phyloP scores from a whole-genome alignment of 1,284 basidiomycete genomes.

The Cronartium ribicola region DNA sequence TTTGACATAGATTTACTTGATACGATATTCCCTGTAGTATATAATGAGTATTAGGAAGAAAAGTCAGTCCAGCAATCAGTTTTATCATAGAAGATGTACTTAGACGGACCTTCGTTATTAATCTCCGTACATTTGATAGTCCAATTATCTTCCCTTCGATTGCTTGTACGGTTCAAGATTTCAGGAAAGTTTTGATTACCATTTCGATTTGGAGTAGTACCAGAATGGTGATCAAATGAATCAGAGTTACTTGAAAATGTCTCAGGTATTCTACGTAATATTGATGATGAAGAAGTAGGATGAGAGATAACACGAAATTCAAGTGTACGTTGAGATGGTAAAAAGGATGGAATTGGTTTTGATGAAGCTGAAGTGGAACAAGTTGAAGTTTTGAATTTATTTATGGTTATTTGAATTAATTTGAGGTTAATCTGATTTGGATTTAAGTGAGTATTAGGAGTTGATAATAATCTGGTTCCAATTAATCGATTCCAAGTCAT shows the following conservation, averaged over 20 bases:
- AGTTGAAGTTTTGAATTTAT: not conserved
- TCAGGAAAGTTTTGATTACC: not conserved
- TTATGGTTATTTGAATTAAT: too few relatives aligned
- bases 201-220: not conserved
- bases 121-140: conserved; percentile 21
- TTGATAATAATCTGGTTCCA: too few relatives aligned
- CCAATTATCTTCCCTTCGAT: conserved; percentile 20
- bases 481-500: too few relatives aligned
- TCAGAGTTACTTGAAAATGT: not conserved
- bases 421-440: too few relatives aligned
- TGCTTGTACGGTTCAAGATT: not conserved
- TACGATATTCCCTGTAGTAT: not conserved
- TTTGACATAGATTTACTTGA: conserved; percentile 53
- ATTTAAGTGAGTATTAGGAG: too few relatives aligned
- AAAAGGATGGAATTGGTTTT: conserved; percentile 25
- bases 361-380: not conserved
- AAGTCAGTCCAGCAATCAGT: not conserved
- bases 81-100: not conserved
- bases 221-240: not conserved
- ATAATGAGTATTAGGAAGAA: not conserved
- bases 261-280: not conserved
- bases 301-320: conserved; percentile 18
- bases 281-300: not conserved
- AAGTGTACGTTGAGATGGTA: conserved; percentile 22
- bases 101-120: conserved; percentile 13